Conservation (phyloP, 192 early-diverging fungal genomes). For the Kickxella alabastrina region DNA sequence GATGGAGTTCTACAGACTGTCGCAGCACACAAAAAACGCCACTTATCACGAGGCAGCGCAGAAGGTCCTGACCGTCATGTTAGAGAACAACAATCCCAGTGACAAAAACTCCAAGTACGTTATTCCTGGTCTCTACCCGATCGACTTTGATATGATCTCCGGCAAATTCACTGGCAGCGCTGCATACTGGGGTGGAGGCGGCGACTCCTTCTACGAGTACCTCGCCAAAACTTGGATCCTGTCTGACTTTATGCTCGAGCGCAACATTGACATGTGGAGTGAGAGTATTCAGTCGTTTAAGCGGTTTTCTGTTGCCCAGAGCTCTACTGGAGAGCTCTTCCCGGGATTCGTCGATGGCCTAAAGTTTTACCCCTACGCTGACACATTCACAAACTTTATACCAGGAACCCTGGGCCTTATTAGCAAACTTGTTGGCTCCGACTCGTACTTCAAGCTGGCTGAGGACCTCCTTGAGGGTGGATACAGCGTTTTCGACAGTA, state of each 20-base stretch:
- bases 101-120: constrained; percentile 29
- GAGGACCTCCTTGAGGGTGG: constrained; percentile 33
- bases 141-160: constrained; percentile 29
- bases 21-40: constrained; percentile 68
- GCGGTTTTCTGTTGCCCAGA: constrained; percentile 27
- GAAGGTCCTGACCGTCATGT: constrained; percentile 53
- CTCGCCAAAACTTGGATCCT: constrained; percentile 83
- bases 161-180: constrained; percentile 28
- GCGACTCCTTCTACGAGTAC: constrained; percentile 96
- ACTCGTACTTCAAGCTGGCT: constrained; percentile 40
- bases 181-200: constrained; percentile 70
- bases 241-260: constrained; percentile 56
- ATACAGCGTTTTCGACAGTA: constrained; percentile 35
- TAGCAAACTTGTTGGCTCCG: constrained; percentile 43
- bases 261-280: constrained; percentile 48
- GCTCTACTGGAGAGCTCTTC: constrained; percentile 28
- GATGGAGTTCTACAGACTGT: constrained; percentile 87
- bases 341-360: constrained; percentile 40
- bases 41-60: constrained; percentile 80
- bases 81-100: constrained; percentile 17
- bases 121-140: constrained; percentile 39
- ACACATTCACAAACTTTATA: constrained; percentile 49
- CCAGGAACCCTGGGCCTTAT: constrained; percentile 43
- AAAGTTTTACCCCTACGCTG: constrained; percentile 41
- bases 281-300: constrained; percentile 44